phyloP scores from a whole-genome alignment of 306 rosid genomes.

The Vicia villosa region DNA sequence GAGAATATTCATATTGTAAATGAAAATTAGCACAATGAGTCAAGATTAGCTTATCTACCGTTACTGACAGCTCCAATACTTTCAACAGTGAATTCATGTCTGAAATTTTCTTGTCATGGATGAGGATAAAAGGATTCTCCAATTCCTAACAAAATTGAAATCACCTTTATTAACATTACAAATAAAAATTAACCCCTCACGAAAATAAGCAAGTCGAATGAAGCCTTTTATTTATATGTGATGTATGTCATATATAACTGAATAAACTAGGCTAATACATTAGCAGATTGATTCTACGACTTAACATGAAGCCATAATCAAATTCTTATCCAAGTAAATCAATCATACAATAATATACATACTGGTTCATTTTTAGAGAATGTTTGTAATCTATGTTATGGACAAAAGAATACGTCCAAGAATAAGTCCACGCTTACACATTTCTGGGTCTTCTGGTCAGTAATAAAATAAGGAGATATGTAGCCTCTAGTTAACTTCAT shows the following conservation, averaged over 20 bases:
- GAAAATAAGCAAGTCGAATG: conserved; percentile 13
- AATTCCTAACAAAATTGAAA: conserved; percentile 65
- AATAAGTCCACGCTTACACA: conserved; percentile 64
- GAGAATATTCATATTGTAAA: conserved; percentile 34
- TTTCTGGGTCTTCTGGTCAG: conserved; percentile 81
- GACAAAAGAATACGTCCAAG: conserved; percentile 35
- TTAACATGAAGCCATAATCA: conserved; percentile 18
- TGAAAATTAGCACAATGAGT: conserved; percentile 24
- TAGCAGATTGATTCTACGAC: conserved; percentile 19
- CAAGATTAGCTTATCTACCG: conserved; percentile 52
- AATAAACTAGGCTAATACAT: conserved; percentile 23
- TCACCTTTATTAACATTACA: conserved; percentile 16
- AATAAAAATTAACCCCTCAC: conserved; percentile 7
- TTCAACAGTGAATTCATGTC: conserved; percentile 71
- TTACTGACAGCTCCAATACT: conserved; percentile 71
- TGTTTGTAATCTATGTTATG: conserved; percentile 16
- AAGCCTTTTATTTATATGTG: conserved; percentile 8
- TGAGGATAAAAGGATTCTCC: conserved; percentile 84
- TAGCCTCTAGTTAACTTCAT: conserved; percentile 88
- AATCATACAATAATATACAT: background rate
- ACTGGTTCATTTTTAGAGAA: conserved; percentile 7
- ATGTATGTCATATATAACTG: conserved; percentile 14
- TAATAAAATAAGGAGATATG: conserved; percentile 90
- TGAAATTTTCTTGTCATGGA: conserved; percentile 86
- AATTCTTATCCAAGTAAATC: conserved; percentile 13